Evolutionary conservation across 805 yeast genomes (phyloP).

Genomic region (Candida ortonii): DNA sequence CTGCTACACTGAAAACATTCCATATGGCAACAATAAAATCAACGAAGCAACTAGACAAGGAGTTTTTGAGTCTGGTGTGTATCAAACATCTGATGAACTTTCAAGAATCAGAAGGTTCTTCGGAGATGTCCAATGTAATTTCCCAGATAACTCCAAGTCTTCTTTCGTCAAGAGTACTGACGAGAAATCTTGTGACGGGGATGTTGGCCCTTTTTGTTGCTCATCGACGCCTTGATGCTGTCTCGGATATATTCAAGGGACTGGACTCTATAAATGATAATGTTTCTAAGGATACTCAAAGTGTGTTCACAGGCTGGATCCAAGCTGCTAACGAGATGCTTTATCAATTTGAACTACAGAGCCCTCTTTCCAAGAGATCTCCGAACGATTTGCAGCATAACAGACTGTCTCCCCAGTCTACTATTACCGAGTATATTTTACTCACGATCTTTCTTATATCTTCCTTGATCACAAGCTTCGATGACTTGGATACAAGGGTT

Average conservation of each 20-base stretch:
- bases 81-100: constrained; percentile 70
- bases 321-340: constrained; percentile 17
- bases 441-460: constrained; percentile 69
- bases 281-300: constrained; percentile 1
- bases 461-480: constrained; percentile 51
- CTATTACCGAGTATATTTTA: constrained; percentile 56
- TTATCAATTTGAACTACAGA: constrained; percentile 8
- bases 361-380: constrained; percentile 7
- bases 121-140: constrained; percentile 43
- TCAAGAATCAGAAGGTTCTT: constrained; percentile 56
- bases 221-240: constrained; percentile 18
- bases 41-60: constrained; percentile 58
- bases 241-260: constrained; percentile 14
- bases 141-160: constrained; percentile 70
- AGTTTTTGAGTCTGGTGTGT: constrained; percentile 73
- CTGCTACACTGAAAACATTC: constrained; percentile 60
- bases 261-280: constrained; percentile 4
- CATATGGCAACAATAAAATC: constrained; percentile 39
- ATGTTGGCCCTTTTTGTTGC: constrained; percentile 52
- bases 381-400: constrained; percentile 8
- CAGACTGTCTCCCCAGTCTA: constrained; percentile 17
- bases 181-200: constrained; percentile 79
- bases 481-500: constrained; percentile 39
- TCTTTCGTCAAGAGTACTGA: constrained; percentile 67
- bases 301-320: constrained; percentile 20